A percentile compares a stretch with the other conserved stretches of the same genome.
Evolutionary conservation across 139 green algal species (phyloP).

Genomic region (Medakamo hakoo): DNA sequence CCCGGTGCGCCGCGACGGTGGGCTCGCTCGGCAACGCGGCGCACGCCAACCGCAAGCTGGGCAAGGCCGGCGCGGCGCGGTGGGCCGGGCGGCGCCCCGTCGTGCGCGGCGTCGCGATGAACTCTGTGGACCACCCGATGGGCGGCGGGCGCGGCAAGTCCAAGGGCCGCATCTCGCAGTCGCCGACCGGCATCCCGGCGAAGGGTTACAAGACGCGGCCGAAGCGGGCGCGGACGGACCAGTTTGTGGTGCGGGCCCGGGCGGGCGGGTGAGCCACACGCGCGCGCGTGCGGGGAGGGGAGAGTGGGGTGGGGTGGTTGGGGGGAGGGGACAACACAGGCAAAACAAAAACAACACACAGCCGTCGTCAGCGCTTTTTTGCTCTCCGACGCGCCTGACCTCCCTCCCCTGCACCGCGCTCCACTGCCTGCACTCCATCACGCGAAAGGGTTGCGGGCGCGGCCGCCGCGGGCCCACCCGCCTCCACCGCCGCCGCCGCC

Average conservation of each 20-base stretch:
- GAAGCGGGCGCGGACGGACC: background rate
- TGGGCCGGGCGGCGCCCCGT: constrained; percentile 35
- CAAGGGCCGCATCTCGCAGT: constrained; percentile 59
- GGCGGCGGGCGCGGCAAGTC: constrained; percentile 61
- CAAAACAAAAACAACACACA: too few relatives aligned
- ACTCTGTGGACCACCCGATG: constrained; percentile 85
- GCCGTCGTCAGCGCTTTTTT: too few relatives aligned
- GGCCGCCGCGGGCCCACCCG: too few relatives aligned
- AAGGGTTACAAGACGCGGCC: constrained; percentile 72
- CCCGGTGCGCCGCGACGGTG: constrained; percentile 69
- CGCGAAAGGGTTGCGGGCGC: too few relatives aligned
- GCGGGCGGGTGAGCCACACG: too few relatives aligned
- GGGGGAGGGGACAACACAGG: too few relatives aligned
- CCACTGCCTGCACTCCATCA: too few relatives aligned
- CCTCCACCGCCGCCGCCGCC: too few relatives aligned
- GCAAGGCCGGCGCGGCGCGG: constrained; percentile 56
- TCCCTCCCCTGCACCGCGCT: too few relatives aligned
- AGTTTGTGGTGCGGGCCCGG: background rate
- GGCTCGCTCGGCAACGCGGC: constrained; percentile 70
- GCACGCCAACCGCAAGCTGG: constrained; percentile 64
- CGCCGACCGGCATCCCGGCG: constrained; percentile 70
- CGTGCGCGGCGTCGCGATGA: constrained; percentile 85
- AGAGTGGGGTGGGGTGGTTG: background rate
- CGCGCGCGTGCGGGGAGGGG: background rate
- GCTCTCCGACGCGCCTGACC: too few relatives aligned